Conservation (phyloP, 2,329 filamentous ascomycete species). For the Phialocephala subalpina region DNA sequence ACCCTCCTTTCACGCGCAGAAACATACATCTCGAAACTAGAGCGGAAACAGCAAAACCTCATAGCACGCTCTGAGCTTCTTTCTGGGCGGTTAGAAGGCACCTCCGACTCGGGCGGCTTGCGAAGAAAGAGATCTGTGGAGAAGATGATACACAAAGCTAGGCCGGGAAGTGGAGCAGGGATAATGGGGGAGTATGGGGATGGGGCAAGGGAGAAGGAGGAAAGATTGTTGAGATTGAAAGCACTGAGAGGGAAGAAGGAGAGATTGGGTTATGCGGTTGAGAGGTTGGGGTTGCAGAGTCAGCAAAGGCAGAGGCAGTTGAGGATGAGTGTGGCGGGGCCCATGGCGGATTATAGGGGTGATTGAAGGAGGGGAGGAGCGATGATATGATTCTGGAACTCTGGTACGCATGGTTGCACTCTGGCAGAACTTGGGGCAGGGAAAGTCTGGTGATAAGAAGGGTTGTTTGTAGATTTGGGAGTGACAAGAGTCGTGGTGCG, state of each 20-base stretch:
- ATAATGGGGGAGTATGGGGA: too few relatives aligned
- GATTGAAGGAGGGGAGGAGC: not conserved
- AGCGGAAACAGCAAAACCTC: constrained; percentile 69
- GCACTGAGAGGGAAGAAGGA: constrained; percentile 75
- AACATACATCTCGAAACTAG: constrained; percentile 70
- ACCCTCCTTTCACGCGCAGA: constrained; percentile 68
- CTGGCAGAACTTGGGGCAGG: not conserved
- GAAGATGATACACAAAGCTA: constrained; percentile 42
- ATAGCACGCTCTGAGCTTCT: constrained; percentile 72
- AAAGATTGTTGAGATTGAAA: constrained; percentile 56
- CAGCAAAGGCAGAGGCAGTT: constrained; percentile 74
- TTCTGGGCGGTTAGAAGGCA: constrained; percentile 64
- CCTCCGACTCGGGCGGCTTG: constrained; percentile 49
- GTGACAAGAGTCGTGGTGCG: too few relatives aligned
- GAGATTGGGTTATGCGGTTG: constrained; percentile 73
- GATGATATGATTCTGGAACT: too few relatives aligned
- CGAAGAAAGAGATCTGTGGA: constrained; percentile 47
- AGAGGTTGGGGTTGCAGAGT: constrained; percentile 71
- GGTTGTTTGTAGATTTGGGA: too few relatives aligned
- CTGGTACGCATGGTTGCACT: not conserved
- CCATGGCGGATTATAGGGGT: not conserved
- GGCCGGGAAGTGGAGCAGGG: constrained; percentile 27
- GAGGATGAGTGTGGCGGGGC: constrained; percentile 74
- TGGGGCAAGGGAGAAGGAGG: constrained; percentile 30
- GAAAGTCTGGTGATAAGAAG: too few relatives aligned